phyloP scores from a whole-genome alignment of 1,139 yeast genomes.

The Pichia sp. region DNA sequence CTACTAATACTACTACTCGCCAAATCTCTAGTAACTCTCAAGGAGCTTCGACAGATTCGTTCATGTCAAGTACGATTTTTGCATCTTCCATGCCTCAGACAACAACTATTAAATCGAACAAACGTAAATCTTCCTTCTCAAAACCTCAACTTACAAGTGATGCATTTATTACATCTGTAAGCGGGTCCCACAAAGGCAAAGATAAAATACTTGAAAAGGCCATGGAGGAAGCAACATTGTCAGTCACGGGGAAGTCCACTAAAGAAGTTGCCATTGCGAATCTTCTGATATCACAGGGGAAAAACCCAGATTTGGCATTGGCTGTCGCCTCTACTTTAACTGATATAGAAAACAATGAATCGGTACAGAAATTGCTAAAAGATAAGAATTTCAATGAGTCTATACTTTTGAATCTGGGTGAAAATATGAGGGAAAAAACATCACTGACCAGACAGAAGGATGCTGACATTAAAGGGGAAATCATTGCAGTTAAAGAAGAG shows the following conservation, averaged over 20 bases:
- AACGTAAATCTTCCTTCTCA: too few relatives aligned
- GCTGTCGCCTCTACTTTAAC: conserved; percentile 21
- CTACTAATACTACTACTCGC: conserved; percentile 9
- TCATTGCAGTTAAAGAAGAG: too few relatives aligned
- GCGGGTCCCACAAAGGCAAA: too few relatives aligned
- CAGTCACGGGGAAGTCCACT: conserved; percentile 46
- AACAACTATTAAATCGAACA: too few relatives aligned
- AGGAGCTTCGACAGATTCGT: background rate
- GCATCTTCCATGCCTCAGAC: background rate
- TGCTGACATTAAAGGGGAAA: too few relatives aligned
- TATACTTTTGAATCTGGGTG: too few relatives aligned
- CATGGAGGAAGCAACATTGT: conserved; percentile 45
- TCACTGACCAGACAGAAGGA: too few relatives aligned
- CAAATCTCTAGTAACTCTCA: background rate
- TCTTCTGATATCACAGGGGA: conserved; percentile 41
- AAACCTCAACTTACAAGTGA: too few relatives aligned
- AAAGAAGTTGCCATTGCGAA: conserved; percentile 42
- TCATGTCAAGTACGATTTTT: background rate
- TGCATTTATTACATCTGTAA: too few relatives aligned
- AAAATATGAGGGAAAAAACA: too few relatives aligned
- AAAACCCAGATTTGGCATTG: conserved; percentile 34
- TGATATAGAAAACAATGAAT: conserved; percentile 16
- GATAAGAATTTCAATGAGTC: too few relatives aligned
- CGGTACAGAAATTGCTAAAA: conserved; percentile 12
- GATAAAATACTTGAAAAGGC: conserved; percentile 32